Percentiles rank a stretch among this genome's conserved stretches.
Conservation (phyloP, 2,329 filamentous ascomycete species). For the Monosporascus sp. region DNA sequence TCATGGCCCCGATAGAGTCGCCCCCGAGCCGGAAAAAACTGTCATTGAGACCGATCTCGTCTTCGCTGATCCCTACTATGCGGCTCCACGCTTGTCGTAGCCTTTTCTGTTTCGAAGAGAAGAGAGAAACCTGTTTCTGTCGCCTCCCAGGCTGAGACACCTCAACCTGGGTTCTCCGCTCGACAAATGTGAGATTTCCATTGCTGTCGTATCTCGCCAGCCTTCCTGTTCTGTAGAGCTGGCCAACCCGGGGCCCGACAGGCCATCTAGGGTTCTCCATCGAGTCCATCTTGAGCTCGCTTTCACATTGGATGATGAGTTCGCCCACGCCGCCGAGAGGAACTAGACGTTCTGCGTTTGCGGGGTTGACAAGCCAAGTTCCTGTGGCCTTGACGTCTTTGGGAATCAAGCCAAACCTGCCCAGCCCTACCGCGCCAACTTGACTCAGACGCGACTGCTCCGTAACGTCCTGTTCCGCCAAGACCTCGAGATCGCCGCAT, state of each 20-base stretch:
- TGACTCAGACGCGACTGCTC: constrained; percentile 27
- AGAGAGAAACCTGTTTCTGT: constrained; percentile 30
- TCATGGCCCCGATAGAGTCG: constrained; percentile 57
- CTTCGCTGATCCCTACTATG: constrained; percentile 37
- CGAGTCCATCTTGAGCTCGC: constrained; percentile 17
- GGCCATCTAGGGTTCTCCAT: constrained; percentile 26
- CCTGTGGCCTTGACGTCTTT: constrained; percentile 19
- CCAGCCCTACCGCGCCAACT: constrained; percentile 12
- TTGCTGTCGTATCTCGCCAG: constrained; percentile 32
- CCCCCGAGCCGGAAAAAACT: constrained; percentile 58
- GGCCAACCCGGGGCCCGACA: constrained; percentile 12
- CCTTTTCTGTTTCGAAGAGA: constrained; percentile 36
- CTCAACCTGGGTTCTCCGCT: constrained; percentile 11
- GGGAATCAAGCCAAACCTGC: constrained; percentile 12
- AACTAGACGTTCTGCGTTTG: constrained; percentile 27
- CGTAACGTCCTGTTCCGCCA: constrained; percentile 28
- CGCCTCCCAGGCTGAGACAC: constrained; percentile 6
- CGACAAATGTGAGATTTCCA: constrained; percentile 24
- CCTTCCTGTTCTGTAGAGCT: constrained; percentile 34
- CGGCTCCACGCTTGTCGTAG: constrained; percentile 44
- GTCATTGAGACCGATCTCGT: constrained; percentile 46
- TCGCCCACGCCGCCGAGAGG: constrained; percentile 39
- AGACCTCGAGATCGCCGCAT: constrained; percentile 29
- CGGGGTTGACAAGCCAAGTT: constrained; percentile 36
- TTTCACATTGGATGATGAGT: constrained; percentile 32